A percentile compares a stretch with the other conserved stretches of the same genome.
These are phyloP conservation scores for Flammula alnicola DNA, from an alignment of 1,284 basidiomycete genomes.

Conservation along the genomic window DNA sequence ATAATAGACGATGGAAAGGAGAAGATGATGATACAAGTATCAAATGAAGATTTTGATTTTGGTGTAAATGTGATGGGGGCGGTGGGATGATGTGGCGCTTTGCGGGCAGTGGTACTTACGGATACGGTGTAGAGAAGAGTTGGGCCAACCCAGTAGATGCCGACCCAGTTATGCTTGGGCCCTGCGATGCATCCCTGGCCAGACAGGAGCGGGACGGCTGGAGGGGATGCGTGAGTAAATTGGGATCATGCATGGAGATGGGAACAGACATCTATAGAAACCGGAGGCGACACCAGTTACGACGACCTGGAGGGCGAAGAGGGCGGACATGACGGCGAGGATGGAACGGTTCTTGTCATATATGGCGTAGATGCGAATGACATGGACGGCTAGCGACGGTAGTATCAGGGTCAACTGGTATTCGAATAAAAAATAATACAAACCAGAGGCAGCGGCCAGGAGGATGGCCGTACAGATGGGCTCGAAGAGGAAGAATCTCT, in stretches of 20 bases:
- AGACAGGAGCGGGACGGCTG: conserved; percentile 67
- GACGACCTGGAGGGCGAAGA: conserved; percentile 69
- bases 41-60: no score
- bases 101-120: conserved; percentile 50
- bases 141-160: conserved; percentile 79
- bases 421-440: conserved; percentile 19
- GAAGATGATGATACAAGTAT: no score
- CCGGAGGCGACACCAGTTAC: conserved; percentile 72
- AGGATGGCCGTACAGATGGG: conserved; percentile 82
- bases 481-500: conserved; percentile 71
- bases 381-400: conserved; percentile 56
- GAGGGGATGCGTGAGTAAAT: conserved; percentile 2
- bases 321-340: conserved; percentile 55
- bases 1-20: neutral
- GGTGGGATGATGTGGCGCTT: no score
- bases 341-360: conserved; percentile 65
- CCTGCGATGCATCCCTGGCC: conserved; percentile 86
- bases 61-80: neutral
- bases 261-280: conserved; percentile 67
- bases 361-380: conserved; percentile 77
- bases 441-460: conserved; percentile 70
- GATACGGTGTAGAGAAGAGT: conserved; percentile 73
- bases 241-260: conserved; percentile 1
- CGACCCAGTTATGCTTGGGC: conserved; percentile 77
- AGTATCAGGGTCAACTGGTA: neutral